Conservation (phyloP, 2,329 filamentous ascomycete genomes). For the Westerdykella sp. region DNA sequence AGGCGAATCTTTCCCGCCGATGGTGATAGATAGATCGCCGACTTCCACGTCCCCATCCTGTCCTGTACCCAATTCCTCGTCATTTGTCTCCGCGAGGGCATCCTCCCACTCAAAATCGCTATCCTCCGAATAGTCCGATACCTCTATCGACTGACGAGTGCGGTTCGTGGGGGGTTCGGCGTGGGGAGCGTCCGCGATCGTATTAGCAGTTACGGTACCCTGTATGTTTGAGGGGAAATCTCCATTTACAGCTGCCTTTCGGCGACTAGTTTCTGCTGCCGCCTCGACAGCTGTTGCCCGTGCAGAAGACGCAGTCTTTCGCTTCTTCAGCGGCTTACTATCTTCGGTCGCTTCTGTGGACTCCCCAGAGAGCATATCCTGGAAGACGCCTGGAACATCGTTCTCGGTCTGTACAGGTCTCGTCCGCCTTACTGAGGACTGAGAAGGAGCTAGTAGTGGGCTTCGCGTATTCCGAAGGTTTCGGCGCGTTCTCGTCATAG, state of each 20-base stretch:
- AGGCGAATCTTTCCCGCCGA: constrained; percentile 25
- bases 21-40: constrained; percentile 38
- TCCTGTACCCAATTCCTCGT: constrained; percentile 17
- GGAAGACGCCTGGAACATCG: constrained; percentile 40
- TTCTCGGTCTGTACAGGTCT: constrained; percentile 17
- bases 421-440: constrained; percentile 20
- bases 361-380: constrained; percentile 37
- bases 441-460: constrained; percentile 5
- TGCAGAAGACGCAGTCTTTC: constrained; percentile 17
- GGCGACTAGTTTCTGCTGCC: too few relatives aligned
- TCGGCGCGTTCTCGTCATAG: too few relatives aligned
- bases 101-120: constrained; percentile 61
- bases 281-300: constrained; percentile 1
- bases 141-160: constrained; percentile 37
- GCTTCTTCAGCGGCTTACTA: constrained; percentile 36
- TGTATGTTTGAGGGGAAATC: constrained; percentile 1
- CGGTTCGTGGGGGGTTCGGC: constrained; percentile 11
- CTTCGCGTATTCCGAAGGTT: too few relatives aligned
- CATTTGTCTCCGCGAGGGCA: constrained; percentile 24
- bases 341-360: constrained; percentile 31
- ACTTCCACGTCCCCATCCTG: constrained; percentile 27
- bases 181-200: constrained; percentile 4
- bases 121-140: constrained; percentile 43
- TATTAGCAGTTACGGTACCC: background rate
- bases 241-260: too few relatives aligned